phyloP scores from a whole-genome alignment of 1,284 basidiomycete species.

The Ceratobasidium sp. region DNA sequence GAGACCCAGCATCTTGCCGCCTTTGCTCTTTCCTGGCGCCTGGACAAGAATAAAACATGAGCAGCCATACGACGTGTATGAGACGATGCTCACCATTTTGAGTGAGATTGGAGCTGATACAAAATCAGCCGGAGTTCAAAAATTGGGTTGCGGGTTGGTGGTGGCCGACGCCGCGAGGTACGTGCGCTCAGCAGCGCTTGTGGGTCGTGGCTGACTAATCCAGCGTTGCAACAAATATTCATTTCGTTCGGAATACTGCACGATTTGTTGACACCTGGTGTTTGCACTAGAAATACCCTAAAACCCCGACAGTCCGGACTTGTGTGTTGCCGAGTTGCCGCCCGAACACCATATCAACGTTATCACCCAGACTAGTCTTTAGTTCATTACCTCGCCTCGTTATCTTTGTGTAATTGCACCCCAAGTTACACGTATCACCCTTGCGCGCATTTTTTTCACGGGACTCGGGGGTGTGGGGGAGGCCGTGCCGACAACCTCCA shows the following conservation, averaged over 20 bases:
- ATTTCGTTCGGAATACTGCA: background rate
- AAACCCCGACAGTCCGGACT: background rate
- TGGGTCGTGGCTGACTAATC: constrained; percentile 17
- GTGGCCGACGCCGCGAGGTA: constrained; percentile 33
- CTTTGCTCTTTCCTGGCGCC: constrained; percentile 94
- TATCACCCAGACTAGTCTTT: no score
- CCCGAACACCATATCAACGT: background rate
- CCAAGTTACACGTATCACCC: background rate
- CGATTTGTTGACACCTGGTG: no score
- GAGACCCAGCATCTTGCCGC: constrained; percentile 96
- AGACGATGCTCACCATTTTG: background rate
- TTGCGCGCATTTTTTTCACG: constrained; percentile 26
- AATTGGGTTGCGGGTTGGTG: constrained; percentile 35
- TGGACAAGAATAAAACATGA: constrained; percentile 49
- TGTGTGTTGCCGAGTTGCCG: background rate
- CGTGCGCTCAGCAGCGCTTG: constrained; percentile 23
- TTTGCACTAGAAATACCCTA: no score
- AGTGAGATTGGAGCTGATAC: constrained; percentile 16
- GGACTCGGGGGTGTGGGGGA: constrained; percentile 16
- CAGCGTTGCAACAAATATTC: background rate
- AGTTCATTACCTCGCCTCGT: background rate
- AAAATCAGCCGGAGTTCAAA: constrained; percentile 35
- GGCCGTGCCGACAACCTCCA: constrained; percentile 18
- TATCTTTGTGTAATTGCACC: background rate
- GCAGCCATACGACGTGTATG: background rate